Base-by-base conservation (phyloP, 1,139 yeast species). In the Saccharomycopsis phalli region DNA sequence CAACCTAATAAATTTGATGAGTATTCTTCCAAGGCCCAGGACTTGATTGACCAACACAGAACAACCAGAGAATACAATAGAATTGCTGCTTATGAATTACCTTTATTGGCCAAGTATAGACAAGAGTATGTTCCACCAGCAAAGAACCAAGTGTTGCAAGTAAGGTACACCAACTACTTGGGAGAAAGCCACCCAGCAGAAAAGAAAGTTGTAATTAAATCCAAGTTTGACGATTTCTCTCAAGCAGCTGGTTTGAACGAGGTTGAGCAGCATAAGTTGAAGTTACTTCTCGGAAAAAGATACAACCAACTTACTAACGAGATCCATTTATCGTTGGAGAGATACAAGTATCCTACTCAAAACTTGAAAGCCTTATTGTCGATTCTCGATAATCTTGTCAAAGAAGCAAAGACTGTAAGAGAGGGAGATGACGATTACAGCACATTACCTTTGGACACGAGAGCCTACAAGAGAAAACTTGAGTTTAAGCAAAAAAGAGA, bases 31-130 rank as follows among this genome's bases (percentile, higher is more conserved):
- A 62, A 65, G 20, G 82, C 81, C 2, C 81, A 76, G 51, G 66
- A 71, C 46, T 65, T 73, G 49, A 69, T 77, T 32, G 71, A 74
- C 44, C 79, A 74, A 50, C 82, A 76, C 52, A 68, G 86, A 48
- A 74, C 68, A 46, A 74, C 71, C 51, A 65, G 83, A 53, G 69
- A 73, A 43, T 75, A 81, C 54, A 80, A 79, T 53, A 71, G 96
- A 53, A 67, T 84, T 30, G 82, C 93, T 25, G 96, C 97, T 0
- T 91, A 80, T 61, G 97, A 88, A 59, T 71, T 88, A 68, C 98
- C 98, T 3, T 72, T 79, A 45, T 68, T 91, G 49, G 76, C 80
- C 35, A 76, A 84, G 58, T 81, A 70, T 57, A 79, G 91, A 51
- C 77, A 77, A 60, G 69, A 65, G 46, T 82, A 76, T 60, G 81